Conservation (phyloP, 139 green algal genomes). For the Picochlorum sp. region DNA sequence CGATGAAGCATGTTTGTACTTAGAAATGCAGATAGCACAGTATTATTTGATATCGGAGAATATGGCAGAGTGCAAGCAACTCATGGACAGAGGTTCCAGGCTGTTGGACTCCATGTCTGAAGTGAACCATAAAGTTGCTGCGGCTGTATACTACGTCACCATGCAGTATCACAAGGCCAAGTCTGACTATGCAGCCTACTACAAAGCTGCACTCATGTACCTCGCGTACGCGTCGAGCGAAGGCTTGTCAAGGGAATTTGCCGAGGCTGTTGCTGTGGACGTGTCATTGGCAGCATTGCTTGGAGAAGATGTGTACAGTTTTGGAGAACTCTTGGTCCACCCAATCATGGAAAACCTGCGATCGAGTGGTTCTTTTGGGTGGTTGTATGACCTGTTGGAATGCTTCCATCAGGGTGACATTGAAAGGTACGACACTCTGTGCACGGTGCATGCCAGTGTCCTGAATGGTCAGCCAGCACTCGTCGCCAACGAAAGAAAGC, state of each 20-base stretch:
- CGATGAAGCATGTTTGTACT: conserved; percentile 79
- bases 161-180: conserved; percentile 77
- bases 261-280: conserved; percentile 81
- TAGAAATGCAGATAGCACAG: conserved; percentile 85
- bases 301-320: conserved; percentile 91
- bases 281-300: conserved; percentile 89
- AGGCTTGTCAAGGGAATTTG: conserved; percentile 62
- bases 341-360: conserved; percentile 83
- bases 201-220: conserved; percentile 71
- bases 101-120: conserved; percentile 53
- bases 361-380: conserved; percentile 46
- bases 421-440: conserved; percentile 83
- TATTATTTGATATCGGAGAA: conserved; percentile 55
- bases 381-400: conserved; percentile 82
- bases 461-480: conserved; percentile 90
- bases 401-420: conserved; percentile 88
- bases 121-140: conserved; percentile 80
- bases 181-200: conserved; percentile 84
- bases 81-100: conserved; percentile 49
- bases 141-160: conserved; percentile 74
- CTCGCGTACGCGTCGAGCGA: conserved; percentile 84
- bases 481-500: conserved; percentile 73
- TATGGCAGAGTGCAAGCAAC: conserved; percentile 65
- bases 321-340: conserved; percentile 96
- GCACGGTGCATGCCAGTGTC: conserved; percentile 50